These are phyloP conservation scores for Hylodesmum podocarpum DNA, from an alignment of 306 rosid genomes.

Conservation along the genomic window DNA sequence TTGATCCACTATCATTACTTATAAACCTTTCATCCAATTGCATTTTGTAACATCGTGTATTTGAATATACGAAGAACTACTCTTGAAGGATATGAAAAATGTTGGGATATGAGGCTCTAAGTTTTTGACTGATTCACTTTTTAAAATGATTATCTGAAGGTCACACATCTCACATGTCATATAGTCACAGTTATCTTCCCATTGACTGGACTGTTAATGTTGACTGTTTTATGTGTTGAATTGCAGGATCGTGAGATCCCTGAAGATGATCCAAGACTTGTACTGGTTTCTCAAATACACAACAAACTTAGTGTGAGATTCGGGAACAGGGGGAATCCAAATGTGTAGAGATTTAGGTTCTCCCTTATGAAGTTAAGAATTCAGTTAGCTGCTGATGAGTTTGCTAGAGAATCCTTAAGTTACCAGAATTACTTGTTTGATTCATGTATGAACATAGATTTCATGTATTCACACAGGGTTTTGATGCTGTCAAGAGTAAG, in stretches of 20 bases:
- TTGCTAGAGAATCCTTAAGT: neutral
- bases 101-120: neutral
- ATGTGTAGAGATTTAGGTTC: neutral
- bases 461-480: constrained; percentile 3
- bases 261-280: constrained; percentile 76
- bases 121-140: neutral
- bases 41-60: neutral
- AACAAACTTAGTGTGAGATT: constrained; percentile 44
- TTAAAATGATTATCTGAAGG: neutral
- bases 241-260: constrained; percentile 81
- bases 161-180: neutral
- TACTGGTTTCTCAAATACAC: constrained; percentile 45
- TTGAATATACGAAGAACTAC: neutral
- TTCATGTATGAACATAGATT: neutral
- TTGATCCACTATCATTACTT: neutral
- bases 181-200: neutral
- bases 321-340: constrained; percentile 23
- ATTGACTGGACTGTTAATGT: constrained; percentile 7
- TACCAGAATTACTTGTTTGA: constrained; percentile 11
- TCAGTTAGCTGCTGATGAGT: constrained; percentile 19
- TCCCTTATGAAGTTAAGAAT: constrained; percentile 15
- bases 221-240: neutral
- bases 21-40: neutral
- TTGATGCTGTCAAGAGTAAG: constrained; percentile 15
- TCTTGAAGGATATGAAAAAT: neutral